A percentile compares a stretch with the other conserved stretches of the same genome.
Conservation (phyloP, 1,284 basidiomycete genomes). For the Somion occarium region DNA sequence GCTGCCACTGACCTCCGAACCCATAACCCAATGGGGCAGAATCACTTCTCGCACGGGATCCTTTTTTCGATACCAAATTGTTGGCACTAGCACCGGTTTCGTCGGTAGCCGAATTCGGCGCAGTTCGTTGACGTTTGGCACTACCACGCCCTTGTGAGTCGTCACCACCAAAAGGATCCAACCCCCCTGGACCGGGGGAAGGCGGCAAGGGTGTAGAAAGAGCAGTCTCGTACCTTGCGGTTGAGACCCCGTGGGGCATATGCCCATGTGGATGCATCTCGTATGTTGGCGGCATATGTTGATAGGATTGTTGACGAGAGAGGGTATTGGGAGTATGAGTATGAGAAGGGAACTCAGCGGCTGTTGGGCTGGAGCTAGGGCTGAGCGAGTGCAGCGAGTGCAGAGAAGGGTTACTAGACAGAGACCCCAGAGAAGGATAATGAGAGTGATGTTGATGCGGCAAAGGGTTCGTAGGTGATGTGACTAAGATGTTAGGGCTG, state of each 20-base stretch:
- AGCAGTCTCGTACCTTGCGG: constrained; percentile 26
- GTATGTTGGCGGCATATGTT: constrained; percentile 37
- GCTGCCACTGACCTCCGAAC: constrained; percentile 27
- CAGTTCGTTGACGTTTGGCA: constrained; percentile 33
- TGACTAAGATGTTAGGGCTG: constrained; percentile 69
- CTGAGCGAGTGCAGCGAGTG: constrained; percentile 40
- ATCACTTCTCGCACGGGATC: constrained; percentile 43
- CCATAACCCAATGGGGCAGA: constrained; percentile 43
- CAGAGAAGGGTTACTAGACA: constrained; percentile 24
- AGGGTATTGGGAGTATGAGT: constrained; percentile 36
- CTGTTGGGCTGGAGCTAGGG: constrained; percentile 61
- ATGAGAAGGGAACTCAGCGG: constrained; percentile 51
- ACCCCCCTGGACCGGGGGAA: constrained; percentile 18
- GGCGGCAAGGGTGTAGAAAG: constrained; percentile 27
- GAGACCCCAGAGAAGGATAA: constrained; percentile 22
- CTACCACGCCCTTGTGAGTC: constrained; percentile 21
- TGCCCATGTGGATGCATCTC: constrained; percentile 16
- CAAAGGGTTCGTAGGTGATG: constrained; percentile 48
- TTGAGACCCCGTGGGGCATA: constrained; percentile 15
- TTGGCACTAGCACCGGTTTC: constrained; percentile 15
- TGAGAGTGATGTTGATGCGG: constrained; percentile 24
- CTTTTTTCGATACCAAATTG: constrained; percentile 26
- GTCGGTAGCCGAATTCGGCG: constrained; percentile 12
- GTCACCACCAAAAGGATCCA: constrained; percentile 22
- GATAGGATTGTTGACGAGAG: constrained; percentile 56